Conservation (phyloP, 768 basidiomycete genomes). For the Boletus sensibilis region DNA sequence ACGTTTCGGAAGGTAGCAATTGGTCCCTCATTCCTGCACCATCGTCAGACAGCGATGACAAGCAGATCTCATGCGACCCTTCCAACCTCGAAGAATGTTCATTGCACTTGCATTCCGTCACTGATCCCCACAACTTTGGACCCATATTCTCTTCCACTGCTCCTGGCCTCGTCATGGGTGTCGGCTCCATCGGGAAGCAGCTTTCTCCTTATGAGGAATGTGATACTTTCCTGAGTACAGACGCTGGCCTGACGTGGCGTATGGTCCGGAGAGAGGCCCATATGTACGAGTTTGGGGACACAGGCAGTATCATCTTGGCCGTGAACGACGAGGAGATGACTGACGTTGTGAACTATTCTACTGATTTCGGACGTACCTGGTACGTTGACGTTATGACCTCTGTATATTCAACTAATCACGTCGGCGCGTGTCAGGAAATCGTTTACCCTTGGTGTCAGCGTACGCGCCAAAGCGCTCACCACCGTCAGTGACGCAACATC, state of each 20-base stretch:
- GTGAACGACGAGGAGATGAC: constrained; percentile 84
- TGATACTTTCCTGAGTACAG: constrained; percentile 90
- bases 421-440: constrained; percentile 49
- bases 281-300: constrained; percentile 96
- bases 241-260: constrained; percentile 84
- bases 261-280: constrained; percentile 76
- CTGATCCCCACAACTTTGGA: constrained; percentile 89
- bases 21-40: constrained; percentile 74
- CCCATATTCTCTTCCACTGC: constrained; percentile 93
- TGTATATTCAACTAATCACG: not conserved
- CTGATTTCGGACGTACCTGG: constrained; percentile 84
- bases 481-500: constrained; percentile 95
- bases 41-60: constrained; percentile 54
- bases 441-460: constrained; percentile 63
- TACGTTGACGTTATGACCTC: constrained; percentile 36
- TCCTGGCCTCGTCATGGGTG: constrained; percentile 95
- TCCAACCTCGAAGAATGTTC: constrained; percentile 63
- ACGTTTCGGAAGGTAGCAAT: constrained; percentile 49
- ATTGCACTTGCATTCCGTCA: constrained; percentile 91
- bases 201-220: constrained; percentile 77
- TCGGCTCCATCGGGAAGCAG: constrained; percentile 76
- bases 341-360: constrained; percentile 70
- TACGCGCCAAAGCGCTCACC: constrained; percentile 76
- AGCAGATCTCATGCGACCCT: constrained; percentile 61
- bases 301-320: constrained; percentile 73